Evolutionary conservation across 2,329 filamentous ascomycete species (phyloP).

Genomic region (Colletotrichum orbiculare): DNA sequence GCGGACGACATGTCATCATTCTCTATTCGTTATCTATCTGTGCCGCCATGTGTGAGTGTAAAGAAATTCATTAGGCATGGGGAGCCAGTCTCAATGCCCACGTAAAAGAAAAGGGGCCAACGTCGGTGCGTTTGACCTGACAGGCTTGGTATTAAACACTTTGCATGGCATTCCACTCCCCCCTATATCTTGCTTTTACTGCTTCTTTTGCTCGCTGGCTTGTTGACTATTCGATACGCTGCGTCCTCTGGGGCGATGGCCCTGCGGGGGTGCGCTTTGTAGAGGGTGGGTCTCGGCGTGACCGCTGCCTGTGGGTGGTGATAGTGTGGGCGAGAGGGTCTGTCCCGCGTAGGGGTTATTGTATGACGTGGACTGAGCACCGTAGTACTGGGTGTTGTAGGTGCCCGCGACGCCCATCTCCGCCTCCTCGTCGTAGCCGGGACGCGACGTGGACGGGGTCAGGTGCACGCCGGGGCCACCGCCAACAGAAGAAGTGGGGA

Average conservation of each 20-base stretch:
- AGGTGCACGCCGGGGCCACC: constrained; percentile 42
- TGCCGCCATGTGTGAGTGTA: constrained; percentile 12
- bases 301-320: constrained; percentile 3
- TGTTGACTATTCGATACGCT: constrained; percentile 31
- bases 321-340: constrained; percentile 24
- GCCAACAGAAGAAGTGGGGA: constrained; percentile 48
- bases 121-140: constrained; percentile 14
- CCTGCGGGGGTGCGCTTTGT: constrained; percentile 26
- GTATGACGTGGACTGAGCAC: constrained; percentile 39
- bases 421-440: constrained; percentile 57
- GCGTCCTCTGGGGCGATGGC: constrained; percentile 31
- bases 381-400: constrained; percentile 41
- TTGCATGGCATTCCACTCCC: constrained; percentile 11
- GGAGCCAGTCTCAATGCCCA: constrained; percentile 36
- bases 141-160: constrained; percentile 23
- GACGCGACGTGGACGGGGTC: constrained; percentile 46
- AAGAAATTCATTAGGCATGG: constrained; percentile 32
- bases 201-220: constrained; percentile 16
- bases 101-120: constrained; percentile 6
- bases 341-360: constrained; percentile 23
- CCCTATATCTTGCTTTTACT: background rate
- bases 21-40: constrained; percentile 36
- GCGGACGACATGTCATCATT: constrained; percentile 34
- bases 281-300: constrained; percentile 26
- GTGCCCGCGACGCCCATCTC: constrained; percentile 46